Percentiles rank a stretch among this genome's conserved stretches.
Evolutionary conservation across 495 filamentous ascomycete species (phyloP).

Genomic region (Penicillium paradoxum): DNA sequence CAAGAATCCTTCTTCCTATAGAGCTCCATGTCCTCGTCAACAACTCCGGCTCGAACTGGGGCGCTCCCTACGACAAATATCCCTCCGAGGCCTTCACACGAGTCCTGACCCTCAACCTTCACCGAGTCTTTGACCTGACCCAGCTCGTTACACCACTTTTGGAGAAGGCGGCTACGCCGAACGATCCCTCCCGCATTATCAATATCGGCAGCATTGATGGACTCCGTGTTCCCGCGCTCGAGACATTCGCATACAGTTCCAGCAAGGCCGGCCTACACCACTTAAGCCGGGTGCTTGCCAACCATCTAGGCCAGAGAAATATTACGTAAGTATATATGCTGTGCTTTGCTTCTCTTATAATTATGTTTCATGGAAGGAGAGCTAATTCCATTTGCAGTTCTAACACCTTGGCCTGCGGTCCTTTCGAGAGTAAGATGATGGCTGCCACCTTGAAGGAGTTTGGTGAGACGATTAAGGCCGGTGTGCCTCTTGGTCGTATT

Average conservation of each 20-base stretch:
- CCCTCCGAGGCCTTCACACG: conserved; percentile 63
- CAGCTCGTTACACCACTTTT: conserved; percentile 68
- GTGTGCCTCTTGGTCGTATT: conserved; percentile 66
- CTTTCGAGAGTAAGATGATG: conserved; percentile 85
- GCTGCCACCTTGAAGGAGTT: conserved; percentile 58
- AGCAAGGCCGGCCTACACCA: conserved; percentile 73
- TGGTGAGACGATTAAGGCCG: conserved; percentile 56
- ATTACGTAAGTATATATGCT: conserved; percentile 52
- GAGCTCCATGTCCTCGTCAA: conserved; percentile 74
- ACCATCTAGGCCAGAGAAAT: conserved; percentile 62
- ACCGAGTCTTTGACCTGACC: conserved; percentile 75
- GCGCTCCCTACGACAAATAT: conserved; percentile 63
- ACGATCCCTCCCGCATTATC: conserved; percentile 60
- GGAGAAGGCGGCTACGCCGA: conserved; percentile 45
- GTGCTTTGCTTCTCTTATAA: not conserved
- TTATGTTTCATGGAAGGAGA: not conserved
- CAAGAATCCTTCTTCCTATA: conserved; percentile 11
- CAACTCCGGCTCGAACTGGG: conserved; percentile 74
- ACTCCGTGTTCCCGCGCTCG: conserved; percentile 57
- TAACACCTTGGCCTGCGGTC: conserved; percentile 72
- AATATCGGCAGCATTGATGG: conserved; percentile 75
- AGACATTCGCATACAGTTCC: conserved; percentile 72
- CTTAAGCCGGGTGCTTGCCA: conserved; percentile 64
- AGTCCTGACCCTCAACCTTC: conserved; percentile 74
- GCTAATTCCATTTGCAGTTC: conserved; percentile 26